Percentiles rank a stretch among this genome's conserved stretches.
phyloP scores from a whole-genome alignment of 305 asterid genomes.

The Solanum hybrid region DNA sequence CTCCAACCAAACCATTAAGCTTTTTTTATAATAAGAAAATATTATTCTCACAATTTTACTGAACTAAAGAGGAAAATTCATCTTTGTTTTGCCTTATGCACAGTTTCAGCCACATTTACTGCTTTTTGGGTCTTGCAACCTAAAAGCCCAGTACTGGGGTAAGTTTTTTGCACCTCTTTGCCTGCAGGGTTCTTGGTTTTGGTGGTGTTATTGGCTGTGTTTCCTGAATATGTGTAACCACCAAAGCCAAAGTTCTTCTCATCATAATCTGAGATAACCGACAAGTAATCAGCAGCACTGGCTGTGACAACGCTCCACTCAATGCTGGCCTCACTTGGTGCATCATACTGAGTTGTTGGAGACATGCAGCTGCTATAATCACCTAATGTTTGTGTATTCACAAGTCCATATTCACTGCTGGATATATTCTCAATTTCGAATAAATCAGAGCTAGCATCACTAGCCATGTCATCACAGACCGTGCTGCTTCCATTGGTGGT shows the following conservation, averaged over 20 bases:
- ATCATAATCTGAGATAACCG: conserved; percentile 41
- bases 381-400: conserved; percentile 2
- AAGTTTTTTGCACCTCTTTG: conserved; percentile 10
- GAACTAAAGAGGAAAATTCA: neutral
- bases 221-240: neutral
- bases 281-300: conserved; percentile 57
- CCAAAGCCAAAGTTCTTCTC: conserved; percentile 22
- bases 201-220: neutral
- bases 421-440: conserved; percentile 73
- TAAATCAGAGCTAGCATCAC: conserved; percentile 82
- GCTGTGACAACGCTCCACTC: conserved; percentile 93
- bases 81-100: conserved; percentile 10
- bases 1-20: neutral
- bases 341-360: conserved; percentile 51
- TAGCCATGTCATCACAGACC: conserved; percentile 57
- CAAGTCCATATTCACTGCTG: conserved; percentile 23
- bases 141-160: conserved; percentile 3
- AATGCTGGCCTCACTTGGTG: conserved; percentile 84
- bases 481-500: conserved; percentile 26
- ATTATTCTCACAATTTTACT: neutral
- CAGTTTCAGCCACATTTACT: conserved; percentile 6
- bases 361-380: conserved; percentile 40
- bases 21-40: neutral
- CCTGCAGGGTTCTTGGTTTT: conserved; percentile 5
- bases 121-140: conserved; percentile 26